phyloP scores from a whole-genome alignment of 148 eudicot species.

The Heliamphora exappendiculata region DNA sequence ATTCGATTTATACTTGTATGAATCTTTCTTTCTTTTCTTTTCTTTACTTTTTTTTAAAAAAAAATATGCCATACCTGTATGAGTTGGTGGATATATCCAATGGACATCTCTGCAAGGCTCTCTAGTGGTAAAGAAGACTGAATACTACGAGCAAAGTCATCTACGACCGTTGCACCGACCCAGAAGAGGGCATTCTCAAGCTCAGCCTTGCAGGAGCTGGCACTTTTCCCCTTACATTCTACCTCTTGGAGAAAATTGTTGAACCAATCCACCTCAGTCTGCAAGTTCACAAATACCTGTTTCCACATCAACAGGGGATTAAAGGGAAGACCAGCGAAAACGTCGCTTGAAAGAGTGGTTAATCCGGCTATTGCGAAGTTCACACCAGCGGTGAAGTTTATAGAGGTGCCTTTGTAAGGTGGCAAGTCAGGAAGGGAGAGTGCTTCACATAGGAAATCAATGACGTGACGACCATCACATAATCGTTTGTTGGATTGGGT shows the following conservation, averaged over 20 bases:
- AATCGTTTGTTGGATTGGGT: background rate
- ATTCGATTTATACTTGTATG: too few species aligned
- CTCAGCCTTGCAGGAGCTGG: slow-evolving; percentile 1
- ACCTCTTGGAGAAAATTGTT: background rate
- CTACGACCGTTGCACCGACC: slow-evolving; percentile 24
- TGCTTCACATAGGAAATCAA: slow-evolving; percentile 24
- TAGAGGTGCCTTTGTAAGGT: slow-evolving; percentile 14
- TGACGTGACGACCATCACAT: slow-evolving; percentile 10
- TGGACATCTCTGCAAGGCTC: slow-evolving; percentile 7
- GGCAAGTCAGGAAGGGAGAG: slow-evolving; percentile 15
- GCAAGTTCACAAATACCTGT: slow-evolving; percentile 4
- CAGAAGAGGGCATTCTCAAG: slow-evolving; percentile 25
- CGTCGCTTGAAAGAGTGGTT: slow-evolving; percentile 2
- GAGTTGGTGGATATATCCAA: slow-evolving; percentile 5
- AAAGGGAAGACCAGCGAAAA: background rate
- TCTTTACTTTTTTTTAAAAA: too few species aligned
- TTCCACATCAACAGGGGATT: slow-evolving; percentile 8
- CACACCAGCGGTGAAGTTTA: slow-evolving; percentile 14
- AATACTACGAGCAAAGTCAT: slow-evolving; percentile 9
- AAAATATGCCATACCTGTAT: slow-evolving; percentile 19
- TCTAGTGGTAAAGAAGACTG: slow-evolving; percentile 3
- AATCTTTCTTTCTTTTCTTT: background rate
- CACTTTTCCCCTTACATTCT: slow-evolving; percentile 12
- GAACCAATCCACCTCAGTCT: slow-evolving; percentile 25
- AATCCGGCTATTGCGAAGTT: slow-evolving; percentile 26